Percentiles rank a stretch among this genome's conserved stretches.
Conservation (phyloP, 257 asterid genomes). For the Ophiorrhiza pumila region DNA sequence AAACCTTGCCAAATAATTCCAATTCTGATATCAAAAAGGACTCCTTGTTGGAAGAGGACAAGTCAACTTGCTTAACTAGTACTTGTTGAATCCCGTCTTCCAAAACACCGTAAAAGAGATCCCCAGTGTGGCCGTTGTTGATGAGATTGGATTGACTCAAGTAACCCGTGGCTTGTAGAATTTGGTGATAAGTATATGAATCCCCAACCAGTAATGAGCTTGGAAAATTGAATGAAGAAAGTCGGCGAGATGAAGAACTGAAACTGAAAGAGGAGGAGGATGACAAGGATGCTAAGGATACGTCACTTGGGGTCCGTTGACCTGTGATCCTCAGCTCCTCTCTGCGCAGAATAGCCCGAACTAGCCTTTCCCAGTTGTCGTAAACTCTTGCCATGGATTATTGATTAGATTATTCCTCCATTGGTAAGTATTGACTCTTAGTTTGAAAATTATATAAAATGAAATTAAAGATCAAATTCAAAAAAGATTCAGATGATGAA, state of each 20-base stretch:
- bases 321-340: slow-evolving; percentile 4
- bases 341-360: slow-evolving; percentile 4
- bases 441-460: too few relatives aligned
- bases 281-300: slow-evolving; percentile 8
- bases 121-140: background rate
- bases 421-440: too few relatives aligned
- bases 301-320: background rate
- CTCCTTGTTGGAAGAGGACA: slow-evolving; percentile 43
- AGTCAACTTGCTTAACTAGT: slow-evolving; percentile 53
- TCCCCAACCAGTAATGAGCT: slow-evolving; percentile 3
- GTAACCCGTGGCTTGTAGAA: background rate
- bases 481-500: too few relatives aligned
- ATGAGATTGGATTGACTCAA: slow-evolving; percentile 2
- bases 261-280: background rate
- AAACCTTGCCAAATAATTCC: background rate
- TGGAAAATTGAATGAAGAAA: slow-evolving; percentile 33
- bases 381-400: background rate
- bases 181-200: background rate
- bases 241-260: background rate
- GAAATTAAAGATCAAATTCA: too few relatives aligned
- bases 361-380: slow-evolving; percentile 15
- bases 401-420: background rate
- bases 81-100: slow-evolving; percentile 42
- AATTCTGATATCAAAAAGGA: slow-evolving; percentile 40
- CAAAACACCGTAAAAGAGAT: background rate